phyloP scores from a whole-genome alignment of 2,329 filamentous ascomycete genomes.

The Beauveria rudraprayagi region DNA sequence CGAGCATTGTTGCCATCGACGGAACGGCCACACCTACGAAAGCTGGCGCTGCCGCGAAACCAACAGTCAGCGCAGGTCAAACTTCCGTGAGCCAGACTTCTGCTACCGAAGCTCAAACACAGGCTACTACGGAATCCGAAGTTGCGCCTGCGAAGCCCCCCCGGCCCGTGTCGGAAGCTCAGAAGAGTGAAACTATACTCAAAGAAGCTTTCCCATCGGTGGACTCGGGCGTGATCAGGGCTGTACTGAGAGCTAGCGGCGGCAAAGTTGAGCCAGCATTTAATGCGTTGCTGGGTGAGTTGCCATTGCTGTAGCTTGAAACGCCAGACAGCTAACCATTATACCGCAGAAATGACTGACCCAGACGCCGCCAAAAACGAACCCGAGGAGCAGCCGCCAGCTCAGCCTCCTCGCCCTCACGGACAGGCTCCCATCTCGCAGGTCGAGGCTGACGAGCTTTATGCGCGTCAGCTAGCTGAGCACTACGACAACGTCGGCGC shows the following conservation, averaged over 20 bases:
- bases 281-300: slow-evolving; percentile 77
- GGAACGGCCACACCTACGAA: slow-evolving; percentile 16
- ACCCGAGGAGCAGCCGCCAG: slow-evolving; percentile 52
- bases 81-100: slow-evolving; percentile 17
- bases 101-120: slow-evolving; percentile 16
- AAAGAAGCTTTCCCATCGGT: slow-evolving; percentile 90
- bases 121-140: slow-evolving; percentile 27
- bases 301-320: not conserved
- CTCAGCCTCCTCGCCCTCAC: slow-evolving; percentile 72
- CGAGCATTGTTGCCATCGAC: slow-evolving; percentile 40
- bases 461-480: slow-evolving; percentile 86
- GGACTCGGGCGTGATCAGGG: slow-evolving; percentile 73
- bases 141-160: slow-evolving; percentile 72
- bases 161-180: slow-evolving; percentile 68
- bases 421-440: slow-evolving; percentile 61
- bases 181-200: slow-evolving; percentile 80
- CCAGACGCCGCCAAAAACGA: slow-evolving; percentile 56
- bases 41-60: slow-evolving; percentile 15
- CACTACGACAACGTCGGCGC: slow-evolving; percentile 65
- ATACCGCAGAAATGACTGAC: slow-evolving; percentile 65
- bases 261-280: slow-evolving; percentile 90
- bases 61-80: slow-evolving; percentile 17
- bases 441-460: slow-evolving; percentile 82
- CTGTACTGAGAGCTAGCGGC: slow-evolving; percentile 76
- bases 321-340: not conserved